phyloP scores from a whole-genome alignment of 345 rosid species.

The Pugionium cornutum region DNA sequence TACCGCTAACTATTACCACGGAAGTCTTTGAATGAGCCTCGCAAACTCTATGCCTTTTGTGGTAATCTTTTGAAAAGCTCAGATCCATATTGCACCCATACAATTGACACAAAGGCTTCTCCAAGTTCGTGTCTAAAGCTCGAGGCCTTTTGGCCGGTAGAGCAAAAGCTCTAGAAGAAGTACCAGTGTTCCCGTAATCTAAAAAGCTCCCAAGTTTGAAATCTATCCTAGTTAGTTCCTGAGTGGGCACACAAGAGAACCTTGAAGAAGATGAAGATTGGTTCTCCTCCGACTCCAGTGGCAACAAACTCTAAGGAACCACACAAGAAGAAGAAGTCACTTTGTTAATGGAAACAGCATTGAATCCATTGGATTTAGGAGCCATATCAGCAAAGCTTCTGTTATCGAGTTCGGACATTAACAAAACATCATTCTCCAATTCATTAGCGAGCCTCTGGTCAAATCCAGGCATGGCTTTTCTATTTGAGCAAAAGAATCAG shows the following conservation, averaged over 20 bases:
- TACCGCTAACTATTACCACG: constrained; percentile 61
- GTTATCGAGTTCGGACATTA: constrained; percentile 19
- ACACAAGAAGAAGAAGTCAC: constrained; percentile 37
- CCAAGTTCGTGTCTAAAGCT: constrained; percentile 30
- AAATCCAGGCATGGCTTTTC: constrained; percentile 44
- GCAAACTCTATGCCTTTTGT: constrained; percentile 82
- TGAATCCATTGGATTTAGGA: constrained; percentile 40
- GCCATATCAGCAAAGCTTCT: constrained; percentile 26
- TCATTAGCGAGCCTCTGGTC: constrained; percentile 37
- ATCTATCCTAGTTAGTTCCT: constrained; percentile 46
- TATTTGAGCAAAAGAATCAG: constrained; percentile 44
- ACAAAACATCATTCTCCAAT: constrained; percentile 37
- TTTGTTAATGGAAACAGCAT: constrained; percentile 38
- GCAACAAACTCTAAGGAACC: constrained; percentile 40
- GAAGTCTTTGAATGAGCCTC: constrained; percentile 76
- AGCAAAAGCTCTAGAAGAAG: constrained; percentile 24
- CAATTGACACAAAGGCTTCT: constrained; percentile 62
- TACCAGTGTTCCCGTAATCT: constrained; percentile 36
- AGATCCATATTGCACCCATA: constrained; percentile 76
- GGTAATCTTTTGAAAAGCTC: constrained; percentile 69
- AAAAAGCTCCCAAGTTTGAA: constrained; percentile 65
- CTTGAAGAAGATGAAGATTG: constrained; percentile 45
- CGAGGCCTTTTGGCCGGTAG: constrained; percentile 44
- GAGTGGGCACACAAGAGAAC: constrained; percentile 18
- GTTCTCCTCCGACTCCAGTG: constrained; percentile 39